Percentiles rank a stretch among this genome's conserved stretches.
phyloP scores from a whole-genome alignment of 306 rosid species.

The Cicer pinnatifidum region DNA sequence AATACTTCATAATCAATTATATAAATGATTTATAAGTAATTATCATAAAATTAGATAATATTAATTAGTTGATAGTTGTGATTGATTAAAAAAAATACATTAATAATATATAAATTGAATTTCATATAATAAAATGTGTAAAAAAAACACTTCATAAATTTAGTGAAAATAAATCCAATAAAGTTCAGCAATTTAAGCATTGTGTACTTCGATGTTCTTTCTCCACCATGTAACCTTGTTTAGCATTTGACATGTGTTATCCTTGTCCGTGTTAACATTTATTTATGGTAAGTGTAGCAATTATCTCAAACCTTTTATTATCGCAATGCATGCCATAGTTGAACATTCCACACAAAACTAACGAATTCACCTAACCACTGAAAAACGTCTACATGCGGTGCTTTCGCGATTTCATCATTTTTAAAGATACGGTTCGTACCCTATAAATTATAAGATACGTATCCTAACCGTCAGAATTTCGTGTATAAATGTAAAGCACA shows the following conservation, averaged over 20 bases:
- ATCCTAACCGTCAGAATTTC: neutral
- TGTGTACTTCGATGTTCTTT: neutral
- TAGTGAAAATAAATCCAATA: neutral
- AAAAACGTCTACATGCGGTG: too few species aligned
- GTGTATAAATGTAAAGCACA: neutral
- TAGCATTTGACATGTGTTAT: constrained; percentile 26
- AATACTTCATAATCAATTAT: too few species aligned
- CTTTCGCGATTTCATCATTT: neutral
- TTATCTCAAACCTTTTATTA: neutral
- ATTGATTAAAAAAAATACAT: too few species aligned
- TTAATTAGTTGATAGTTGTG: too few species aligned
- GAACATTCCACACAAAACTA: neutral
- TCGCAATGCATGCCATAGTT: neutral
- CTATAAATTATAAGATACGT: neutral
- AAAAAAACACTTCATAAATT: neutral
- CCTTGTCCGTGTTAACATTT: constrained; percentile 18
- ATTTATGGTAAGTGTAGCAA: neutral
- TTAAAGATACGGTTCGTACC: neutral
- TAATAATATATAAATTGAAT: too few species aligned
- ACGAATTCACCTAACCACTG: neutral
- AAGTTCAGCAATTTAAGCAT: neutral
- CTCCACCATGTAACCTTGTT: neutral
- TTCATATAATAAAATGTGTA: too few species aligned
- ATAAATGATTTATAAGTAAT: too few species aligned
- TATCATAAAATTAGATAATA: too few species aligned